phyloP scores from a whole-genome alignment of 495 filamentous ascomycete genomes.

The Penicillium simplicissimum region DNA sequence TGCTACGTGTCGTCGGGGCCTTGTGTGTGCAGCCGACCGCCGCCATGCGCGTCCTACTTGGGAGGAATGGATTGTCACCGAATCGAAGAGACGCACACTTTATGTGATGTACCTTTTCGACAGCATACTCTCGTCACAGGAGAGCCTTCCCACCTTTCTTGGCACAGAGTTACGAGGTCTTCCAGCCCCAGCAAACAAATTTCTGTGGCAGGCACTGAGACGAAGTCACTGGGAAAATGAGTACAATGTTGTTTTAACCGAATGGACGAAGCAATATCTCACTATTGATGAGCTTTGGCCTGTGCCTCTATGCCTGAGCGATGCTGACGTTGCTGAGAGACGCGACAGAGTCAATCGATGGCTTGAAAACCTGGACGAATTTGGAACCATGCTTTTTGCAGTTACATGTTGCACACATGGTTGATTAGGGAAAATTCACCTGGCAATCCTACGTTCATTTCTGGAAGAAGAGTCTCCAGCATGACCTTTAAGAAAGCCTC shows the following conservation, averaged over 20 bases:
- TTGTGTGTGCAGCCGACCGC: slow-evolving; percentile 44
- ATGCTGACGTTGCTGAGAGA: slow-evolving; percentile 26
- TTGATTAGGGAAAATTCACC: background rate
- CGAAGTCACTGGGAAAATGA: slow-evolving; percentile 41
- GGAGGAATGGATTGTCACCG: slow-evolving; percentile 52
- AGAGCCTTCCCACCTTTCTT: slow-evolving; percentile 47
- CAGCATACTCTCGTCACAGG: slow-evolving; percentile 41
- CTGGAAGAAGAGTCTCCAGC: slow-evolving; percentile 29
- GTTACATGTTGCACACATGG: slow-evolving; percentile 47
- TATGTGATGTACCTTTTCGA: slow-evolving; percentile 53
- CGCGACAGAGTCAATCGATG: slow-evolving; percentile 42
- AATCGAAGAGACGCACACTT: slow-evolving; percentile 46
- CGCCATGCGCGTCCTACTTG: slow-evolving; percentile 40
- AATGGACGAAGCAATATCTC: slow-evolving; percentile 39
- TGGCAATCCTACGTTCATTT: background rate
- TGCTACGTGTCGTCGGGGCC: slow-evolving; percentile 33
- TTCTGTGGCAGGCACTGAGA: slow-evolving; percentile 37
- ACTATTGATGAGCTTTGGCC: slow-evolving; percentile 51
- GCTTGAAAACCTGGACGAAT: slow-evolving; percentile 48
- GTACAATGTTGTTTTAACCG: slow-evolving; percentile 43
- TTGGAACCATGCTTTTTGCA: slow-evolving; percentile 51
- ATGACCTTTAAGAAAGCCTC: slow-evolving; percentile 24
- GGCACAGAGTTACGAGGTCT: slow-evolving; percentile 44
- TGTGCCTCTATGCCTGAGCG: slow-evolving; percentile 26
- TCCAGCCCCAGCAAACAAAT: slow-evolving; percentile 37